Conservation (phyloP, 257 asterid species). For the Oldenlandia corymbosa region DNA sequence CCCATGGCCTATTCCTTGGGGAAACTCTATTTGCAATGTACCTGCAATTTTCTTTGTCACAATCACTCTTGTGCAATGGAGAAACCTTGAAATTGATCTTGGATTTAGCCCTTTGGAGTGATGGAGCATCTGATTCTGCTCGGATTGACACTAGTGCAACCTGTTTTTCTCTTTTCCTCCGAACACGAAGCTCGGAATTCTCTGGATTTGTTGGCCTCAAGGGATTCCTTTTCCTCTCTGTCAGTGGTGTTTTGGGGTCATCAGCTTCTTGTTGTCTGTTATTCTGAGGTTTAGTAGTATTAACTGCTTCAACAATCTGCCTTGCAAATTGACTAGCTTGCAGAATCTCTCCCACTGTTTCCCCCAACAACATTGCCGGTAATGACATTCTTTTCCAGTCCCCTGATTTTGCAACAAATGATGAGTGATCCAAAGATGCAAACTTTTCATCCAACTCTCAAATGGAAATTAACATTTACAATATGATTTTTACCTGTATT, state of each 20-base stretch:
- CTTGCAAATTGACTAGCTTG: slow-evolving; percentile 72
- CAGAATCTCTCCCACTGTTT: slow-evolving; percentile 69
- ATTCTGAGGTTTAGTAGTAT: slow-evolving; percentile 19
- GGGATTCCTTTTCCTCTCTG: slow-evolving; percentile 28
- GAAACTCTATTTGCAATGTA: slow-evolving; percentile 73
- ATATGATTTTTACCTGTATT: slow-evolving; percentile 33
- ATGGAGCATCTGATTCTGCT: slow-evolving; percentile 35
- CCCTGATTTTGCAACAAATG: slow-evolving; percentile 22
- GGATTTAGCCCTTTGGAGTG: slow-evolving; percentile 55
- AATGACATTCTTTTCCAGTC: slow-evolving; percentile 79
- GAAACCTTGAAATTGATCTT: slow-evolving; percentile 74
- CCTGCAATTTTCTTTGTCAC: slow-evolving; percentile 59
- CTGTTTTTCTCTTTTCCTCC: slow-evolving; percentile 69
- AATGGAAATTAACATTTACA: neutral
- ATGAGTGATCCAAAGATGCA: neutral
- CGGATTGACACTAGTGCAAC: slow-evolving; percentile 32
- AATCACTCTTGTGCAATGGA: slow-evolving; percentile 36
- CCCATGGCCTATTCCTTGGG: slow-evolving; percentile 85
- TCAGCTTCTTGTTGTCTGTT: slow-evolving; percentile 24
- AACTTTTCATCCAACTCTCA: neutral
- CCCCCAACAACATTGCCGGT: slow-evolving; percentile 92
- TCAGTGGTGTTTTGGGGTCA: slow-evolving; percentile 72
- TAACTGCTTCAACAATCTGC: slow-evolving; percentile 45
- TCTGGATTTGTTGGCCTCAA: slow-evolving; percentile 26
- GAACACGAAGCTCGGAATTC: slow-evolving; percentile 39